Percentiles rank a stretch among this genome's conserved stretches.
Evolutionary conservation across 495 filamentous ascomycete genomes (phyloP).

Genomic region (Cercophora samala): DNA sequence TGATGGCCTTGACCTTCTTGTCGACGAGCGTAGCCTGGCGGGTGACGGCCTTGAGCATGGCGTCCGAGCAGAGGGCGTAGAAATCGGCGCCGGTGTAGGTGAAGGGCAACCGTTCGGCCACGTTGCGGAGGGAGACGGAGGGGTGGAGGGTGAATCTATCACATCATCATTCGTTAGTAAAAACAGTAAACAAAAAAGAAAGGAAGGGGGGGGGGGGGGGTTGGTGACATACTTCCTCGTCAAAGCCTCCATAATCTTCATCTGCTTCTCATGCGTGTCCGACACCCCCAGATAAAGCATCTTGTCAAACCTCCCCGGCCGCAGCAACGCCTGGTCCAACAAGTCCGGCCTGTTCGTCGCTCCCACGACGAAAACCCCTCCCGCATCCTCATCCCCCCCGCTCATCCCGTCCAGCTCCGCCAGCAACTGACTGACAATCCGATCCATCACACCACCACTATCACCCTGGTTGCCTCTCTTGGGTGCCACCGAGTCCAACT

Average conservation of each 20-base stretch:
- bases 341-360: constrained; percentile 95
- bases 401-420: constrained; percentile 98
- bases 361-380: constrained; percentile 95
- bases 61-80: constrained; percentile 93
- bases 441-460: constrained; percentile 97
- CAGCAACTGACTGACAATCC: constrained; percentile 92
- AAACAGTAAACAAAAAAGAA: too few relatives aligned
- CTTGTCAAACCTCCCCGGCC: constrained; percentile 95
- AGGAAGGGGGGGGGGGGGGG: background rate
- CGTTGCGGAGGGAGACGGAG: constrained; percentile 64
- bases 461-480: constrained; percentile 98
- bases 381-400: constrained; percentile 73
- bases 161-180: background rate
- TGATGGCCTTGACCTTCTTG: constrained; percentile 68
- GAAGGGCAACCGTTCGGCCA: constrained; percentile 80
- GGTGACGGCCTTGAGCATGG: constrained; percentile 98
- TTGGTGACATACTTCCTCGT: constrained; percentile 72
- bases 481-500: constrained; percentile 93
- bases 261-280: constrained; percentile 94
- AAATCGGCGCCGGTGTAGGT: constrained; percentile 97
- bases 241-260: constrained; percentile 88
- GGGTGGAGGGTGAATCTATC: constrained; percentile 75
- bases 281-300: constrained; percentile 97
- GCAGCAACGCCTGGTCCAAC: constrained; percentile 83
- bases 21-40: constrained; percentile 83